Evolutionary conservation across 208 protist species (phyloP).

Genomic region (Strigomonas culicis): DNA sequence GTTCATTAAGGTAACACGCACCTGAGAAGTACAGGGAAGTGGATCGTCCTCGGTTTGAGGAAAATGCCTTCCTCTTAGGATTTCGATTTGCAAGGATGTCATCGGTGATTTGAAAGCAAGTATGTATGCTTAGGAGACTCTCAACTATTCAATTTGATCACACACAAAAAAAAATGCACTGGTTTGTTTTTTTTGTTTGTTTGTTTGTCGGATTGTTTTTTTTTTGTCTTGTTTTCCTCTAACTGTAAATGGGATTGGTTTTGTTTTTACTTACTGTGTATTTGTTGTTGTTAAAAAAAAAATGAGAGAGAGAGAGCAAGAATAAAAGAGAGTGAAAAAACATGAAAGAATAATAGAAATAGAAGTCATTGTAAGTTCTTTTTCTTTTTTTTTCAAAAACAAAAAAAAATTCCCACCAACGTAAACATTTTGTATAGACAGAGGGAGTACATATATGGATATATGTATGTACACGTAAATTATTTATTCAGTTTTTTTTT

Average conservation of each 20-base stretch:
- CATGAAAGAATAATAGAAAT: conserved; percentile 3
- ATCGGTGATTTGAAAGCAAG: not conserved
- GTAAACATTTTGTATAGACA: not conserved
- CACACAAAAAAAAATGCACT: not conserved
- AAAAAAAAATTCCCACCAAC: not conserved
- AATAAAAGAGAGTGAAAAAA: not conserved
- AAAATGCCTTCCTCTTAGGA: conserved; percentile 48
- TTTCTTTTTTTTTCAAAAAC: not conserved
- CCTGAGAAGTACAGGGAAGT: conserved; percentile 44
- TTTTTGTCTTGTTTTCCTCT: not conserved
- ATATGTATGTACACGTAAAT: not conserved
- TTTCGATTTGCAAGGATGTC: conserved; percentile 29
- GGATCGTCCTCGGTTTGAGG: conserved; percentile 63
- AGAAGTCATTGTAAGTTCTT: not conserved
- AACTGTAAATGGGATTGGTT: not conserved
- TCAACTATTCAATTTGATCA: not conserved
- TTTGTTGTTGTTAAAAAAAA: not conserved
- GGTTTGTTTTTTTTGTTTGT: conserved; percentile 2
- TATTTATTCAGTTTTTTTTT: not conserved
- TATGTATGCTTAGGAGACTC: conserved; percentile 5
- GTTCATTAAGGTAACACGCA: conserved; percentile 20
- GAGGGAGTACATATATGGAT: not conserved
- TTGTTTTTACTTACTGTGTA: not conserved
- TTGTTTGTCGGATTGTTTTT: not conserved
- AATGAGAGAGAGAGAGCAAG: not conserved